A percentile compares a stretch with the other conserved stretches of the same genome.
Conservation (phyloP, 148 eudicot species). For the Camellia granthamiana region DNA sequence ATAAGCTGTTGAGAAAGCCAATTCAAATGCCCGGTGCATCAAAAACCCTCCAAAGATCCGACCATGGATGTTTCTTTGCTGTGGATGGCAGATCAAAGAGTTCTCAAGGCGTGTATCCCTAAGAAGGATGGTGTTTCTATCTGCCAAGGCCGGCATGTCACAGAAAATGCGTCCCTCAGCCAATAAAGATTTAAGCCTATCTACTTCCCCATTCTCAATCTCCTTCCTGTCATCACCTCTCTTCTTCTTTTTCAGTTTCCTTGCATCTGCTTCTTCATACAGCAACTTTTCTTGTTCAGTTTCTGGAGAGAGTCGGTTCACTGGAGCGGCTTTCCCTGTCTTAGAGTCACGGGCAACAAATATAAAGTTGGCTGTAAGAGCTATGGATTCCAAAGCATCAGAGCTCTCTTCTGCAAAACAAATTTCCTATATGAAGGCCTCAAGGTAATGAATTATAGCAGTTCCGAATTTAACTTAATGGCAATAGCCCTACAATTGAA, state of each 20-base stretch:
- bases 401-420: conserved; percentile 40
- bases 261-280: conserved; percentile 80
- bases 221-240: conserved; percentile 37
- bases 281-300: conserved; percentile 68
- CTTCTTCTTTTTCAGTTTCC: conserved; percentile 65
- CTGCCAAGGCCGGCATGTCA: conserved; percentile 99
- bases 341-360: conserved; percentile 95
- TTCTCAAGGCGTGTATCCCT: conserved; percentile 85
- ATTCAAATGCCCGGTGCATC: conserved; percentile 95
- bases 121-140: conserved; percentile 90
- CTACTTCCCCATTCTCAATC: conserved; percentile 38
- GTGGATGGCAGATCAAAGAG: conserved; percentile 94
- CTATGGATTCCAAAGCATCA: conserved; percentile 48
- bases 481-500: not conserved
- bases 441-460: not conserved
- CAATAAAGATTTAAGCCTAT: conserved; percentile 50
- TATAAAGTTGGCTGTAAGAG: conserved; percentile 88
- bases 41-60: conserved; percentile 96
- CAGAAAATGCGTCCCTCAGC: conserved; percentile 89
- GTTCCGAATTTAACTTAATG: not conserved
- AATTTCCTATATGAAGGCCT: not conserved
- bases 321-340: conserved; percentile 84
- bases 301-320: conserved; percentile 78
- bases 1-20: conserved; percentile 90
- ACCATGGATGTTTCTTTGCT: conserved; percentile 95